A percentile compares a stretch with the other conserved stretches of the same genome.
These are phyloP conservation scores for Tuber umbilicatum DNA, from an alignment of 495 filamentous ascomycete species.

Conservation along the genomic window DNA sequence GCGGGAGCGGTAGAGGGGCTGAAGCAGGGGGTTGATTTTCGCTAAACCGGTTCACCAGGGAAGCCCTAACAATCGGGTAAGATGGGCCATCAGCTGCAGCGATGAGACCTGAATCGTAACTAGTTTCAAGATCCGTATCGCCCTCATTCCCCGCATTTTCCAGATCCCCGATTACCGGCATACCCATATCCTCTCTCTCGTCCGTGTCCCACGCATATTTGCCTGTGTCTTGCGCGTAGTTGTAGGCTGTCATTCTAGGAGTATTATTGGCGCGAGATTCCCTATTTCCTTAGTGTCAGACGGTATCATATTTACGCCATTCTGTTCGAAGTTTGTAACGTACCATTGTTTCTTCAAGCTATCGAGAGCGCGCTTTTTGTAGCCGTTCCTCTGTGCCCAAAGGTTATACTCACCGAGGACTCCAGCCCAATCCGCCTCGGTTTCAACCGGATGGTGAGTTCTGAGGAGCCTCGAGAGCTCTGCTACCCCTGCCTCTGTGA, in stretches of 20 bases:
- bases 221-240: background rate
- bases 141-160: background rate
- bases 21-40: background rate
- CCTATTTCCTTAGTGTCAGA: slow-evolving; percentile 15
- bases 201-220: slow-evolving; percentile 1
- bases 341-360: slow-evolving; percentile 34
- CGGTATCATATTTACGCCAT: background rate
- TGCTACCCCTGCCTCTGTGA: slow-evolving; percentile 18
- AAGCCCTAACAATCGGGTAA: background rate
- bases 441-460: slow-evolving; percentile 22
- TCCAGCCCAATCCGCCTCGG: slow-evolving; percentile 19
- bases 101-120: background rate
- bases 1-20: background rate
- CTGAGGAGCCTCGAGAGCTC: slow-evolving; percentile 27
- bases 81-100: background rate
- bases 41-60: background rate
- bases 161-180: background rate
- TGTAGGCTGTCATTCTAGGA: background rate
- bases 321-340: background rate
- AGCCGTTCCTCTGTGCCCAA: slow-evolving; percentile 26
- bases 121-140: background rate
- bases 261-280: slow-evolving; percentile 21
- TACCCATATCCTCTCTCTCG: background rate
- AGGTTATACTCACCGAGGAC: slow-evolving; percentile 27
- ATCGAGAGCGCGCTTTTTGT: slow-evolving; percentile 23